phyloP scores from a whole-genome alignment of 176 grass and related monocot species.

The Oropetium thomaeum region DNA sequence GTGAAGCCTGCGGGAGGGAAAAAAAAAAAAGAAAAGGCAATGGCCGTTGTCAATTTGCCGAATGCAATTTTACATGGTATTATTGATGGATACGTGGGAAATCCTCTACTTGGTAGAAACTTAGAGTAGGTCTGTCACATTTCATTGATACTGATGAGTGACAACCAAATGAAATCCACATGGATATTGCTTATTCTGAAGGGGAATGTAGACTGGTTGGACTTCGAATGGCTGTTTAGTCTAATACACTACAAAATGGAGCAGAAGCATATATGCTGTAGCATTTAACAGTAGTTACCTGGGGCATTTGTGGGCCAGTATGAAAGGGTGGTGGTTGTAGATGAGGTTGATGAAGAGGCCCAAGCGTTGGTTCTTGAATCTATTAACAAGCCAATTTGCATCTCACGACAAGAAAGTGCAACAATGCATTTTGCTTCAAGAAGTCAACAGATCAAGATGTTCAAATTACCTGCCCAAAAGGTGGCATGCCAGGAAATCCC shows the following conservation, averaged over 20 bases:
- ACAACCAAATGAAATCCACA: not conserved
- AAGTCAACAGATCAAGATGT: constrained; percentile 1
- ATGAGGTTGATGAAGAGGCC: constrained; percentile 48
- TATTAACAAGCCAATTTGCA: constrained; percentile 22
- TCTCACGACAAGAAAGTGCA: not conserved
- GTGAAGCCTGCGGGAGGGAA: constrained; percentile 26
- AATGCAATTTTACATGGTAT: not conserved
- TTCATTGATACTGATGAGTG: not conserved
- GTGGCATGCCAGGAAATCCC: constrained; percentile 68
- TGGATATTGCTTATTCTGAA: not conserved
- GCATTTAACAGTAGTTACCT: constrained; percentile 36
- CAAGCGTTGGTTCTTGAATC: constrained; percentile 68
- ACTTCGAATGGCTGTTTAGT: not conserved
- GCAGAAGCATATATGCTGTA: not conserved
- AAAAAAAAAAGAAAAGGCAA: constrained; percentile 3
- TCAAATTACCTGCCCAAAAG: constrained; percentile 78
- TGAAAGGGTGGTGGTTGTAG: constrained; percentile 73
- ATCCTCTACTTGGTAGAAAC: constrained; percentile 1
- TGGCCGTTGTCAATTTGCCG: not conserved
- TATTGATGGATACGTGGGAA: not conserved
- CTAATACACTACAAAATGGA: not conserved
- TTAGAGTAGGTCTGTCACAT: not conserved
- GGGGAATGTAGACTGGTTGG: not conserved
- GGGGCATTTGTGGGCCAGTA: constrained; percentile 52
- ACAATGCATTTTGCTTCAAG: constrained; percentile 9